Evolutionary conservation across 768 basidiomycete species (phyloP).

Genomic region (Leucosporidium scottii): DNA sequence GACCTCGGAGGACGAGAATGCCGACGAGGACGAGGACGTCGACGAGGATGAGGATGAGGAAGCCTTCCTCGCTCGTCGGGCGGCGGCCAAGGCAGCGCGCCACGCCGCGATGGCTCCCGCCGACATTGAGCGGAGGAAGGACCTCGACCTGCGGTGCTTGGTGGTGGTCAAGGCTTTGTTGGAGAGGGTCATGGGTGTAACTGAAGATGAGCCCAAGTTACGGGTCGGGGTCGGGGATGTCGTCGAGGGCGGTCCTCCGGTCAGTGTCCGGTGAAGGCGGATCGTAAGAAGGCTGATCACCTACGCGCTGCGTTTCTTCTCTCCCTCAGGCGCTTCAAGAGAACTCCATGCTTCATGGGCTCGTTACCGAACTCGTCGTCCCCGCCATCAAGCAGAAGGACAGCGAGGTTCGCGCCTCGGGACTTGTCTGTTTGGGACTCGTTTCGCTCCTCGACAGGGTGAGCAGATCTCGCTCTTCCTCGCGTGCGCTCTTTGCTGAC

Average conservation of each 20-base stretch:
- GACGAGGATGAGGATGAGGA: conserved; percentile 9
- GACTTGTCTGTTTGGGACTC: conserved; percentile 68
- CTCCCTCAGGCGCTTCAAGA: conserved; percentile 49
- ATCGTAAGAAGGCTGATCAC: no score
- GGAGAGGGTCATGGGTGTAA: conserved; percentile 74
- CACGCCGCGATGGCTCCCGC: conserved; percentile 44
- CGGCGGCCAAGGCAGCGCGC: conserved; percentile 32
- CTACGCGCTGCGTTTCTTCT: background rate
- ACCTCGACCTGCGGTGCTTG: conserved; percentile 67
- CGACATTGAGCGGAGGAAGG: conserved; percentile 53
- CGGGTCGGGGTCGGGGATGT: no score
- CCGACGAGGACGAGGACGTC: conserved; percentile 17
- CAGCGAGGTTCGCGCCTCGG: conserved; percentile 68
- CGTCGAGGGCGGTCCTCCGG: no score
- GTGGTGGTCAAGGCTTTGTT: conserved; percentile 72
- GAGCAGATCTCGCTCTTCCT: conserved; percentile 6
- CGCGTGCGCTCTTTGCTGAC: background rate
- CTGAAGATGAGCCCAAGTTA: conserved; percentile 37
- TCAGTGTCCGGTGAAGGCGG: no score
- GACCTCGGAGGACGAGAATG: conserved; percentile 36
- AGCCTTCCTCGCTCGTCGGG: background rate
- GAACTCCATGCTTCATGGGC: conserved; percentile 62
- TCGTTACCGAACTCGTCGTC: conserved; percentile 72
- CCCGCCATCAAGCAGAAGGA: conserved; percentile 87
- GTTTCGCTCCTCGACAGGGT: conserved; percentile 80